A percentile compares a stretch with the other conserved stretches of the same genome.
phyloP scores from a whole-genome alignment of 257 asterid species.

The Penstemon newberryi region DNA sequence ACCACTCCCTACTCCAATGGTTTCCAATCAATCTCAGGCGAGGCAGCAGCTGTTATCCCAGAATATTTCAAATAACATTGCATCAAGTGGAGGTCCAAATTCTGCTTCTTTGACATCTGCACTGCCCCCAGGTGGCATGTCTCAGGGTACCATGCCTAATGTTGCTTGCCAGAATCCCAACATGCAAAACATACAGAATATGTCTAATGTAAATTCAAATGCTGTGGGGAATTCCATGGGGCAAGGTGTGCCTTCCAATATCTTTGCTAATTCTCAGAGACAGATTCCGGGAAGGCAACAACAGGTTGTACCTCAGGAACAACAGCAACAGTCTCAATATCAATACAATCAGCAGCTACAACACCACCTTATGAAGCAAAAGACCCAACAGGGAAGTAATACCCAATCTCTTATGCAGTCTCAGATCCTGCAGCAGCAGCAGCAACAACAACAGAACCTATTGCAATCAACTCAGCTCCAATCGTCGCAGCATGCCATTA shows the following conservation, averaged over 20 bases:
- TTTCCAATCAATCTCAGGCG: slow-evolving; percentile 66
- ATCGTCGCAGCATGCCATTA: slow-evolving; percentile 77
- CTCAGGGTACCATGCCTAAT: slow-evolving; percentile 65
- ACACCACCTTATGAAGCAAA: slow-evolving; percentile 69
- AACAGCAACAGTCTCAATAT: slow-evolving; percentile 73
- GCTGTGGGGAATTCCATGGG: slow-evolving; percentile 69
- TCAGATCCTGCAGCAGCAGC: slow-evolving; percentile 61
- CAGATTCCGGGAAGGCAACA: slow-evolving; percentile 78
- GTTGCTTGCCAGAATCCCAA: slow-evolving; percentile 68
- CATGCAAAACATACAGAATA: slow-evolving; percentile 68
- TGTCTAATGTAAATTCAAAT: slow-evolving; percentile 56
- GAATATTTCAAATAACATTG: slow-evolving; percentile 61
- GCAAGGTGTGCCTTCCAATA: slow-evolving; percentile 69
- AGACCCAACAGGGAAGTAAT: slow-evolving; percentile 68
- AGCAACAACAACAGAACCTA: slow-evolving; percentile 54
- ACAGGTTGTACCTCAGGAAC: slow-evolving; percentile 63
- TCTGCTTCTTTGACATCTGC: slow-evolving; percentile 67
- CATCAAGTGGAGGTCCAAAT: slow-evolving; percentile 65
- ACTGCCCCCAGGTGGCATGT: slow-evolving; percentile 56
- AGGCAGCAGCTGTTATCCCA: slow-evolving; percentile 79
- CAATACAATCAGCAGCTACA: slow-evolving; percentile 80
- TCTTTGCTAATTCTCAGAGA: slow-evolving; percentile 76
- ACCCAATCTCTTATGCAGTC: slow-evolving; percentile 67
- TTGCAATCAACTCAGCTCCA: slow-evolving; percentile 77
- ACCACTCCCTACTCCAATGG: slow-evolving; percentile 58